These are phyloP conservation scores for Aspergillus puulaauensis DNA, from an alignment of 2,329 filamentous ascomycete species.

Conservation along the genomic window DNA sequence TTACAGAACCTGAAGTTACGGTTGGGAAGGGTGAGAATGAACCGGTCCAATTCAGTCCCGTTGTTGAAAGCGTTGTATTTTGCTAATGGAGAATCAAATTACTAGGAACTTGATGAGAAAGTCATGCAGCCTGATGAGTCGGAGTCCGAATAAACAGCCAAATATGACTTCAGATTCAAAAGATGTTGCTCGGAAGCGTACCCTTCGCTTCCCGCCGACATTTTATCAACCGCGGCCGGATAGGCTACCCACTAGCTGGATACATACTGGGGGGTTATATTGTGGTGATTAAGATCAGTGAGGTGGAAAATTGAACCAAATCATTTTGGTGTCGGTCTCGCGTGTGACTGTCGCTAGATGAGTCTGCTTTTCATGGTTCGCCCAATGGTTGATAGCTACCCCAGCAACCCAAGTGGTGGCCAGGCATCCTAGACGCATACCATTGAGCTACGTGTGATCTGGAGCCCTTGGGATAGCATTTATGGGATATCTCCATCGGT, in stretches of 20 bases:
- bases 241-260: not conserved
- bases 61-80: not conserved
- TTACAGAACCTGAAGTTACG: conserved; percentile 42
- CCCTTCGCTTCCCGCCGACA: not conserved
- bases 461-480: not conserved
- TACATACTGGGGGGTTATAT: not conserved
- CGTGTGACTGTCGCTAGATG: not conserved
- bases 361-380: not conserved
- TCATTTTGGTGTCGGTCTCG: not conserved
- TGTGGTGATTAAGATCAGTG: not conserved
- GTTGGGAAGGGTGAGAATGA: conserved; percentile 37
- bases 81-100: not conserved
- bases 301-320: too few species aligned
- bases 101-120: conserved; percentile 48
- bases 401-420: not conserved
- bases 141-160: conserved; percentile 38
- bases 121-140: conserved; percentile 49
- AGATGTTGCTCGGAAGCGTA: not conserved
- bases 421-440: not conserved
- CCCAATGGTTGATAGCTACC: not conserved
- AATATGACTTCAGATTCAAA: not conserved
- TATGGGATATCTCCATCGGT: not conserved
- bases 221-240: not conserved
- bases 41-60: not conserved
- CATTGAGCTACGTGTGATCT: not conserved